A percentile compares a stretch with the other conserved stretches of the same genome.
Evolutionary conservation across 2,329 filamentous ascomycete genomes (phyloP).

Genomic region (Chrysoporthe deuterocubensis): DNA sequence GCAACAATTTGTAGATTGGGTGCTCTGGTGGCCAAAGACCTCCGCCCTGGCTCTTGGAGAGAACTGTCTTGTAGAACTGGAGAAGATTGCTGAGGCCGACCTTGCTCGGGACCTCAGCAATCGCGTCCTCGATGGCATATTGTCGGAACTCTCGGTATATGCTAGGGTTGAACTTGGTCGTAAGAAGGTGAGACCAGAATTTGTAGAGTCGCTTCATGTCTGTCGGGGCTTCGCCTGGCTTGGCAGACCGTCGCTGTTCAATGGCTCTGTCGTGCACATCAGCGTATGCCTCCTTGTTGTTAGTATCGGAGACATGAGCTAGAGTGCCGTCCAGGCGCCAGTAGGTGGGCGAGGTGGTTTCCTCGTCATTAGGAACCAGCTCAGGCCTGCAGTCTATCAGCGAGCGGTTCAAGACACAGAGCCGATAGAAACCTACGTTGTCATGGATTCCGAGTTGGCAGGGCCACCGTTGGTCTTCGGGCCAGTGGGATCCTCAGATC

Average conservation of each 20-base stretch:
- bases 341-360: slow-evolving; percentile 19
- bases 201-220: slow-evolving; percentile 72
- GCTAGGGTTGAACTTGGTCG: slow-evolving; percentile 72
- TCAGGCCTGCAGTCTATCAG: slow-evolving; percentile 26
- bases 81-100: slow-evolving; percentile 66
- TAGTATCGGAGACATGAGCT: slow-evolving; percentile 26
- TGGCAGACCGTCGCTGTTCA: slow-evolving; percentile 40
- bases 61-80: slow-evolving; percentile 59
- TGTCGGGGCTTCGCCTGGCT: slow-evolving; percentile 47
- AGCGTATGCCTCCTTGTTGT: slow-evolving; percentile 34
- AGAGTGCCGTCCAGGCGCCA: slow-evolving; percentile 20
- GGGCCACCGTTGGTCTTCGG: slow-evolving; percentile 25
- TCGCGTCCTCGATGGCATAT: slow-evolving; percentile 67
- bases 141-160: slow-evolving; percentile 78
- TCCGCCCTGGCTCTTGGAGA: slow-evolving; percentile 32
- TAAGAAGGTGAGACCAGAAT: slow-evolving; percentile 76
- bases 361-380: slow-evolving; percentile 20
- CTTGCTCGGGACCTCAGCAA: slow-evolving; percentile 48
- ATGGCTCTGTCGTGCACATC: slow-evolving; percentile 47
- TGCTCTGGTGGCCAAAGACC: slow-evolving; percentile 33
- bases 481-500: slow-evolving; percentile 10
- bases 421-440: slow-evolving; percentile 16
- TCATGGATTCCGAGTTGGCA: slow-evolving; percentile 9
- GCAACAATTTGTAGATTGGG: slow-evolving; percentile 22
- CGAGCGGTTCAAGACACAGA: background rate